phyloP scores from a whole-genome alignment of 2,329 filamentous ascomycete species.

The Stagonosporopsis cucurbitacearum region DNA sequence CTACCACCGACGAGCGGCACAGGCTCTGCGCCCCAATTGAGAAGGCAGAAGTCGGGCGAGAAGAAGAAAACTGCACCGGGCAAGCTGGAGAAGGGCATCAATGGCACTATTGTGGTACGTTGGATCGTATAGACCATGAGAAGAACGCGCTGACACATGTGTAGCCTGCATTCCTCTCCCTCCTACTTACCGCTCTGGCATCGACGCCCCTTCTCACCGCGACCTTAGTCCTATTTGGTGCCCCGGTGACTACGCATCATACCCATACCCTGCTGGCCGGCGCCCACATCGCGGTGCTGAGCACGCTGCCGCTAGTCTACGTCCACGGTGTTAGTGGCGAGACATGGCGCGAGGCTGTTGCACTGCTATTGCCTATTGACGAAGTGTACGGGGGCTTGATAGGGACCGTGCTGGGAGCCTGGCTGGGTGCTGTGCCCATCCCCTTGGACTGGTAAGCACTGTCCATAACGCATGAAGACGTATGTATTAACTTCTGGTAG shows the following conservation, averaged over 20 bases:
- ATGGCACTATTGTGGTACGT: conserved; percentile 53
- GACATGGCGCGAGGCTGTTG: conserved; percentile 74
- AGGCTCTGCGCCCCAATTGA: conserved; percentile 41
- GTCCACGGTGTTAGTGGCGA: conserved; percentile 76
- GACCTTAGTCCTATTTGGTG: conserved; percentile 85
- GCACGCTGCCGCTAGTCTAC: conserved; percentile 82
- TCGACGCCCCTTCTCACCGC: conserved; percentile 64
- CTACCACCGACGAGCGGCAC: conserved; percentile 60
- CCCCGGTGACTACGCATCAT: conserved; percentile 82
- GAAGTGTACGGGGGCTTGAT: conserved; percentile 81
- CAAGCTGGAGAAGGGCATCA: conserved; percentile 34
- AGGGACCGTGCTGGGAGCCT: conserved; percentile 82
- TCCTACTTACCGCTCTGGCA: conserved; percentile 64
- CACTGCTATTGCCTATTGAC: conserved; percentile 76
- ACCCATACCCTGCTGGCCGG: conserved; percentile 80
- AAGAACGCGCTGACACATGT: conserved; percentile 8
- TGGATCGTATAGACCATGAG: neutral
- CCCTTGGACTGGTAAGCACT: conserved; percentile 81
- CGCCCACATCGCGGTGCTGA: conserved; percentile 80
- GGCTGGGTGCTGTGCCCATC: conserved; percentile 93
- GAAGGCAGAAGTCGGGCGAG: conserved; percentile 60
- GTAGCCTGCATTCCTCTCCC: conserved; percentile 73
- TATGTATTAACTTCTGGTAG: conserved; percentile 42
- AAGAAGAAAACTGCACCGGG: conserved; percentile 40
- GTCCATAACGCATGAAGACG: neutral